Percentiles rank a stretch among this genome's conserved stretches.
Evolutionary conservation across 257 asterid species (phyloP).

Genomic region (Solanum neorickii): DNA sequence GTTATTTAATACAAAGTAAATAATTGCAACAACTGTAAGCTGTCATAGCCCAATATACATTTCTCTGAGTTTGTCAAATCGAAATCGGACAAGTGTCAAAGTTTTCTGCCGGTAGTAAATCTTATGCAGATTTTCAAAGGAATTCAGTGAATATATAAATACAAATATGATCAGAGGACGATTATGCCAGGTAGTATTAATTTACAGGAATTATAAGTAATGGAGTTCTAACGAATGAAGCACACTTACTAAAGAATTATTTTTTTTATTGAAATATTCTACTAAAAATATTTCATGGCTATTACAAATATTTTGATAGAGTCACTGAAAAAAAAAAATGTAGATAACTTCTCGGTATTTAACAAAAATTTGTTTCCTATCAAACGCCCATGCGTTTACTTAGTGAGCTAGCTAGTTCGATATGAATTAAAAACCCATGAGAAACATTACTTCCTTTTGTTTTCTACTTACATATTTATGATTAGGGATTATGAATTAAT

Average conservation of each 20-base stretch:
- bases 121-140: background rate
- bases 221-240: background rate
- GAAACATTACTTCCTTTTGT: background rate
- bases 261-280: background rate
- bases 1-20: too few species aligned
- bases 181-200: too few species aligned
- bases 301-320: background rate
- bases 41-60: background rate
- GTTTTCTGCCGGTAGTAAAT: background rate
- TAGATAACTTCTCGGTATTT: too few species aligned
- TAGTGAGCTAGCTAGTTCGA: background rate
- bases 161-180: too few species aligned
- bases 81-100: background rate
- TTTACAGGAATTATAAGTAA: too few species aligned
- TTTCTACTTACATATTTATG: background rate
- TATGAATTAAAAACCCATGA: background rate
- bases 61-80: background rate
- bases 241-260: background rate
- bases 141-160: background rate
- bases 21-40: background rate
- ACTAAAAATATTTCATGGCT: background rate
- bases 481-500: background rate
- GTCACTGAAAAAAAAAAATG: too few species aligned
- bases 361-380: too few species aligned
- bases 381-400: background rate